Evolutionary conservation across 352 stramenopile species (phyloP).

Genomic region (Pythium coloratum): DNA sequence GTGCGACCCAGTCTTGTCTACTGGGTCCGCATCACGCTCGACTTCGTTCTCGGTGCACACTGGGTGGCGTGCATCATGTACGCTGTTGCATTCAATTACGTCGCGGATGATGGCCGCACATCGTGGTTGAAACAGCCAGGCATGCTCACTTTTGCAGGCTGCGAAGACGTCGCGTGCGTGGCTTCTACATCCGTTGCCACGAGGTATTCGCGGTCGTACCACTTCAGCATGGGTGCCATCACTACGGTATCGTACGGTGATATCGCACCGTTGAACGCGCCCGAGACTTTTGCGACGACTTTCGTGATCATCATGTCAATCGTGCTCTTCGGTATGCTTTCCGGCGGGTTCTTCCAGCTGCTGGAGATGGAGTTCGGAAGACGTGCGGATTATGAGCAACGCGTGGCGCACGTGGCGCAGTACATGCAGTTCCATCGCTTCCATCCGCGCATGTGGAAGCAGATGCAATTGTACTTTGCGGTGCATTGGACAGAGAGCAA

Average conservation of each 20-base stretch:
- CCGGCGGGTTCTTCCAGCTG: slow-evolving; percentile 68
- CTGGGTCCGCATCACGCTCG: slow-evolving; percentile 39
- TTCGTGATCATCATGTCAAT: slow-evolving; percentile 68
- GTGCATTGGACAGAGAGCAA: slow-evolving; percentile 70
- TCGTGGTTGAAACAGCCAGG: slow-evolving; percentile 31
- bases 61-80: slow-evolving; percentile 32
- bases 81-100: slow-evolving; percentile 14
- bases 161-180: slow-evolving; percentile 33
- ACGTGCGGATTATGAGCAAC: slow-evolving; percentile 64
- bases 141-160: slow-evolving; percentile 53
- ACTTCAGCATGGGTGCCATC: slow-evolving; percentile 74
- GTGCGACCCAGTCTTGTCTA: slow-evolving; percentile 29
- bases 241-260: slow-evolving; percentile 73
- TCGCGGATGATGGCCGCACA: background rate
- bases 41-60: slow-evolving; percentile 30
- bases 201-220: slow-evolving; percentile 54
- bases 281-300: slow-evolving; percentile 53
- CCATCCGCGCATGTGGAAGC: slow-evolving; percentile 47
- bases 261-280: slow-evolving; percentile 59
- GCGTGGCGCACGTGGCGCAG: slow-evolving; percentile 50
- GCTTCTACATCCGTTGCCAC: slow-evolving; percentile 34
- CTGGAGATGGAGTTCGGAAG: slow-evolving; percentile 67
- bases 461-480: slow-evolving; percentile 78
- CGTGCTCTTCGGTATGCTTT: slow-evolving; percentile 69
- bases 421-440: slow-evolving; percentile 73